Evolutionary conservation across 2,329 filamentous ascomycete species (phyloP).

Genomic region (Cercospora nicotianae): DNA sequence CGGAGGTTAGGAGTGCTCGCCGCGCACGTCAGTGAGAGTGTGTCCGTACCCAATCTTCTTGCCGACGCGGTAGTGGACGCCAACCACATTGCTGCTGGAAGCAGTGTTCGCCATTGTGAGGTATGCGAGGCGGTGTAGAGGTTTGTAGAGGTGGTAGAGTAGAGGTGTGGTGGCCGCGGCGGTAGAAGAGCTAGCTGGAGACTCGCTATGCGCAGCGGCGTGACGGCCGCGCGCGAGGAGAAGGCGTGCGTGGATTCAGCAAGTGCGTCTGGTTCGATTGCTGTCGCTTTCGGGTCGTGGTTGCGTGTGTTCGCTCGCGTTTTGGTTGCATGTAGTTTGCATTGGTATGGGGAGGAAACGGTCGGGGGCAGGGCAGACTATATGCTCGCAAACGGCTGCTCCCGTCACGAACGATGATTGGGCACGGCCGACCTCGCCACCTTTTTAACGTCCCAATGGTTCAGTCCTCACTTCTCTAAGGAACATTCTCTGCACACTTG

Average conservation of each 20-base stretch:
- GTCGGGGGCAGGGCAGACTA: conserved; percentile 4
- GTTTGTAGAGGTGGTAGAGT: neutral
- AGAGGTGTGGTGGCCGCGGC: conserved; percentile 4
- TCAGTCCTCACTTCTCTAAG: neutral
- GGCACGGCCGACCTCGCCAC: conserved; percentile 1
- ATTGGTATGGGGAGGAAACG: conserved; percentile 3
- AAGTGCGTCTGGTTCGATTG: conserved; percentile 2
- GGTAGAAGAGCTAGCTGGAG: neutral
- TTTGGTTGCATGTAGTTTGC: conserved; percentile 1
- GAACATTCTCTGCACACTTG: neutral
- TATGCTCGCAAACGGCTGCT: neutral
- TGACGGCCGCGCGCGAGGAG: conserved; percentile 1
- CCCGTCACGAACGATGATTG: conserved; percentile 1
- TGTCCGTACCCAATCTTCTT: conserved; percentile 80
- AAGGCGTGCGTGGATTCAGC: conserved; percentile 2
- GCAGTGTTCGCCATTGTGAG: conserved; percentile 16
- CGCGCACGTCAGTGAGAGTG: conserved; percentile 5
- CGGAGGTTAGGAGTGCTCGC: conserved; percentile 19
- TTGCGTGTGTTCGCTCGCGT: conserved; percentile 1
- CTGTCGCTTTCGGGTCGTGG: conserved; percentile 1
- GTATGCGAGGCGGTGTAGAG: conserved; percentile 1
- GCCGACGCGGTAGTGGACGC: conserved; percentile 96
- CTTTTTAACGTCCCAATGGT: neutral
- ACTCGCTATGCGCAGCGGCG: conserved; percentile 6
- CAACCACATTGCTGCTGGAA: conserved; percentile 79